Conservation (phyloP, 2,329 filamentous ascomycete species). For the Aspergillus hortae region DNA sequence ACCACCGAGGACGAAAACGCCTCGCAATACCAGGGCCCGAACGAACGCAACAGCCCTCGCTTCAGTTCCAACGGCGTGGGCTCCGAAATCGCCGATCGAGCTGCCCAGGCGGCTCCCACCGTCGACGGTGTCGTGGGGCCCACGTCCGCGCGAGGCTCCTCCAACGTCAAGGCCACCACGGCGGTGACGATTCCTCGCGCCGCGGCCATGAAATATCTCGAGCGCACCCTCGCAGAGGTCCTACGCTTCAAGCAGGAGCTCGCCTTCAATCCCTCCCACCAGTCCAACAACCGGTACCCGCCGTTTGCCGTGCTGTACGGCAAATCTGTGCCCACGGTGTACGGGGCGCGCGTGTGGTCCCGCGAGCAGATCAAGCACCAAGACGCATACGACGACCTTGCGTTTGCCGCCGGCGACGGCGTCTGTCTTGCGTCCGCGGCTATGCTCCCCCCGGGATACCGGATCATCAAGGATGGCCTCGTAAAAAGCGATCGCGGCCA, state of each 20-base stretch:
- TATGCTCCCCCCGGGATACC: slow-evolving; percentile 79
- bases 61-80: slow-evolving; percentile 5
- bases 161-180: slow-evolving; percentile 23
- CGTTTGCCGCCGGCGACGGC: slow-evolving; percentile 84
- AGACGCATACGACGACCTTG: slow-evolving; percentile 80
- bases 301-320: slow-evolving; percentile 81
- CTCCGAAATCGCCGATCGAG: slow-evolving; percentile 9
- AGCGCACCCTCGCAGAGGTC: slow-evolving; percentile 67
- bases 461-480: slow-evolving; percentile 67
- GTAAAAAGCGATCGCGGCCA: slow-evolving; percentile 82
- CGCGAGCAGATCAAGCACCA: slow-evolving; percentile 69
- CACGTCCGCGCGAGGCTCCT: slow-evolving; percentile 20
- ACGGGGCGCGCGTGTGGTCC: slow-evolving; percentile 70
- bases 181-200: slow-evolving; percentile 51
- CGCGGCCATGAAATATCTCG: slow-evolving; percentile 64
- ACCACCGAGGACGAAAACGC: slow-evolving; percentile 11
- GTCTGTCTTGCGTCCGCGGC: slow-evolving; percentile 82
- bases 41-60: neutral
- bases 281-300: slow-evolving; percentile 70
- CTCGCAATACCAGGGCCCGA: slow-evolving; percentile 1
- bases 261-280: slow-evolving; percentile 57
- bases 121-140: slow-evolving; percentile 27
- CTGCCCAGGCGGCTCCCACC: slow-evolving; percentile 25
- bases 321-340: slow-evolving; percentile 81
- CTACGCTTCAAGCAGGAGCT: slow-evolving; percentile 75